phyloP scores from a whole-genome alignment of 441 rosid genomes.

The Gossypium davidsonii region DNA sequence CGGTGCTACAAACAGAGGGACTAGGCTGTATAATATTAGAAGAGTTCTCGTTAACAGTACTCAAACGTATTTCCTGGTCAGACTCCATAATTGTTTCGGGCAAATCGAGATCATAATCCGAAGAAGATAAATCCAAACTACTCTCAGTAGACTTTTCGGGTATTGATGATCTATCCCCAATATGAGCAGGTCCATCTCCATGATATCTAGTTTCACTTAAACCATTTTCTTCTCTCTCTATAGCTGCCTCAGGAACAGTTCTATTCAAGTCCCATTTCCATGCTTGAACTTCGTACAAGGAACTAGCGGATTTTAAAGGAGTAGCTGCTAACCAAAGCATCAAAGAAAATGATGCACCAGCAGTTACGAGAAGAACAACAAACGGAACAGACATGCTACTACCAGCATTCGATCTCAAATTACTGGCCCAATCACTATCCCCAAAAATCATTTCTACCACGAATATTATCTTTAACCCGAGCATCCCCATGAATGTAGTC shows the following conservation, averaged over 20 bases:
- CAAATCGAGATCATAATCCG: slow-evolving; percentile 24
- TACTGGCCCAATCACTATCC: slow-evolving; percentile 85
- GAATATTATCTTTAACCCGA: slow-evolving; percentile 71
- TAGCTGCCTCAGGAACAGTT: slow-evolving; percentile 27
- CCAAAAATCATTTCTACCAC: slow-evolving; percentile 86
- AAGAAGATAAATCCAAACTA: slow-evolving; percentile 29
- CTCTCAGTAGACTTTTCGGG: slow-evolving; percentile 29
- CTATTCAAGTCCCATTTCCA: slow-evolving; percentile 49
- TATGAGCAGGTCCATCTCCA: slow-evolving; percentile 30
- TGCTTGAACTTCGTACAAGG: slow-evolving; percentile 37
- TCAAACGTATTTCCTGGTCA: slow-evolving; percentile 40
- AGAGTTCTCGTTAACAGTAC: slow-evolving; percentile 35
- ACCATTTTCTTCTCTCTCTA: slow-evolving; percentile 35
- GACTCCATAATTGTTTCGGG: slow-evolving; percentile 52
- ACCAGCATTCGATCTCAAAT: slow-evolving; percentile 66
- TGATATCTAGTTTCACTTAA: slow-evolving; percentile 30
- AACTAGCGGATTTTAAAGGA: slow-evolving; percentile 74
- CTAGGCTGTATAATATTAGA: slow-evolving; percentile 18
- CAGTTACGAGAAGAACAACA: slow-evolving; percentile 49
- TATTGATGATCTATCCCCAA: slow-evolving; percentile 25
- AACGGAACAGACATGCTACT: slow-evolving; percentile 43
- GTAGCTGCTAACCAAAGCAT: slow-evolving; percentile 90
- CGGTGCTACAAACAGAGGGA: slow-evolving; percentile 14
- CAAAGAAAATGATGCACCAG: slow-evolving; percentile 63
- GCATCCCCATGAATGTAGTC: slow-evolving; percentile 59